Evolutionary conservation across 2,329 filamentous ascomycete species (phyloP), one percentile per base, ranked within the genome.

Genomic region (Microsporum audouinii): DNA sequence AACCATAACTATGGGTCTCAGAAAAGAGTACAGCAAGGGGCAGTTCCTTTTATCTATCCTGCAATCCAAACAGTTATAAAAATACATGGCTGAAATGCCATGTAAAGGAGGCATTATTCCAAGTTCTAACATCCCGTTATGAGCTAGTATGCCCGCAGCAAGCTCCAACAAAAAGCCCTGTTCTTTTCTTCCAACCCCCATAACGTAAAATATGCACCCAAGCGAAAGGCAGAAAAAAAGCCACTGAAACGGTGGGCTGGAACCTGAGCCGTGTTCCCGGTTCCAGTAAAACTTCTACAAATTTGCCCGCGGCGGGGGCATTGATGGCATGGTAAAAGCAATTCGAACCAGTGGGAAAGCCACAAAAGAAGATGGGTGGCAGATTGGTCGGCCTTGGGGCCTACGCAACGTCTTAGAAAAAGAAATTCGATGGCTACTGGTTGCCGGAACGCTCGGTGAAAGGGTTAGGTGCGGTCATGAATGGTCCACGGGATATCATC

Each of bases 221-320:
- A 55, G 31, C 29, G 49, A 55, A 29, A 55, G 49, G 31, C 49
- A 55, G 31, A 17, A 55, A 55, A n/a, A 7, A 55, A 55, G 49
- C 31, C 31, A 55, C 49, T 55, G 49, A n/a, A 55, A 55, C 49
- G 31, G 14, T 36, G n/a, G 10, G 12, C n/a, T 55, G 49, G 14
- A 55, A n/a, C 33, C 49, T 55, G 33, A n/a, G 49, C 49, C 49
- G 49, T 36, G 12, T 55, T 55, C 49, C 49, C 49, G 49, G 49
- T 55, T 55, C 49, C 49, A 55, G 33, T 55, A 55, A 31, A 31
- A 17, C 23, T 34, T 36, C 49, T 31, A 55, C 31, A 36, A 55
- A 36, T 36, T 49, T 14, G 45, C 10, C 45, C 14, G 8, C 45
- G 23, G 45, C 27, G 45, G 45, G 45, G 45, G 27, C 23, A 49